Evolutionary conservation across 2,329 filamentous ascomycete species (phyloP).

Genomic region (Gnomoniopsis sp.): DNA sequence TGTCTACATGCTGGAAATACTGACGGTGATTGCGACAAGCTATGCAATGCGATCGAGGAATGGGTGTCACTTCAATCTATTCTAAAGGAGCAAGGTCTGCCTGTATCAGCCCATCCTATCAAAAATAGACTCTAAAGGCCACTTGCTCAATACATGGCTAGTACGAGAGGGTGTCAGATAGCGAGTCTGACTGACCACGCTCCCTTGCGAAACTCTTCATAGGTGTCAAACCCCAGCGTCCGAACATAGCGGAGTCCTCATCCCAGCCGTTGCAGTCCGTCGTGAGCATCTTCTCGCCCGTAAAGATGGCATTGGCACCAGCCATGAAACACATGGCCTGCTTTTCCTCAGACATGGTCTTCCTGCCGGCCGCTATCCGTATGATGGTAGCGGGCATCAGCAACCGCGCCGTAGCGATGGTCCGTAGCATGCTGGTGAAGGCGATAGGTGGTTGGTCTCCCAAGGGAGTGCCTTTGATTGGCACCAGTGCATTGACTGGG

Average conservation of each 20-base stretch:
- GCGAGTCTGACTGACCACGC: neutral
- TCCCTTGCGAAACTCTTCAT: slow-evolving; percentile 56
- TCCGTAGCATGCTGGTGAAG: slow-evolving; percentile 76
- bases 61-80: neutral
- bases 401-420: slow-evolving; percentile 78
- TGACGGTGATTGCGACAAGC: neutral
- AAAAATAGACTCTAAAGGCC: neutral
- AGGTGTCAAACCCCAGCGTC: slow-evolving; percentile 74
- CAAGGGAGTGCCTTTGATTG: slow-evolving; percentile 85
- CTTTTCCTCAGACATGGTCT: slow-evolving; percentile 82
- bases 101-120: neutral
- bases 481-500: slow-evolving; percentile 86
- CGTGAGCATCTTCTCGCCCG: slow-evolving; percentile 92
- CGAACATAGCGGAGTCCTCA: slow-evolving; percentile 81
- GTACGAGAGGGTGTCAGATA: neutral
- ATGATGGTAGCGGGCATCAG: slow-evolving; percentile 85
- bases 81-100: no score
- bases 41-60: neutral
- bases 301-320: slow-evolving; percentile 92
- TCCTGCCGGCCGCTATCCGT: slow-evolving; percentile 78
- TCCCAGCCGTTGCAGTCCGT: slow-evolving; percentile 91
- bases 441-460: slow-evolving; percentile 70
- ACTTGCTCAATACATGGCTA: neutral
- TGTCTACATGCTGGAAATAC: slow-evolving; percentile 69
- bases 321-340: slow-evolving; percentile 88